A percentile compares a stretch with the other conserved stretches of the same genome.
Evolutionary conservation across 768 basidiomycete genomes (phyloP).

Genomic region (Leccinum barrowsii): DNA sequence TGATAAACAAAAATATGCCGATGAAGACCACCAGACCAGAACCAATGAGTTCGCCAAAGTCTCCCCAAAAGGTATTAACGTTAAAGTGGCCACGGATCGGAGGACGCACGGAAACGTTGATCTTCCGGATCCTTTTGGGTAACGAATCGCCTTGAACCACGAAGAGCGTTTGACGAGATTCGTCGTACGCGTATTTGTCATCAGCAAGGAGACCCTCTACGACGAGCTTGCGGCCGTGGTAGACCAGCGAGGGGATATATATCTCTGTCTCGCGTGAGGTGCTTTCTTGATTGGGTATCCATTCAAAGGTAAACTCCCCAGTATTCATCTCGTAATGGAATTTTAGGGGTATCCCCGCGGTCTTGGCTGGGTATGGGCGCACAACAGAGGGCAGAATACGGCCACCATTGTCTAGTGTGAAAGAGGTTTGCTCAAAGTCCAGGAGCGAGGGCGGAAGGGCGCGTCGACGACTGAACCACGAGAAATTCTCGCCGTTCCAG

Average conservation of each 20-base stretch:
- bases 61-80: constrained; percentile 66
- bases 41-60: constrained; percentile 38
- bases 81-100: constrained; percentile 47
- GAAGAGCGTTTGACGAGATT: constrained; percentile 69
- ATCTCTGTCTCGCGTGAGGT: constrained; percentile 74
- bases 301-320: constrained; percentile 62
- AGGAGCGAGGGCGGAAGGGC: constrained; percentile 54
- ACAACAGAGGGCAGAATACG: constrained; percentile 77
- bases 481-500: constrained; percentile 98
- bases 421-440: constrained; percentile 55
- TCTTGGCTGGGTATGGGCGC: constrained; percentile 89
- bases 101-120: constrained; percentile 56
- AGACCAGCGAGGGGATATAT: constrained; percentile 65
- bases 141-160: constrained; percentile 45
- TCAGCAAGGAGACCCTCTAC: constrained; percentile 52
- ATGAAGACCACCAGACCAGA: constrained; percentile 33
- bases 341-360: constrained; percentile 74
- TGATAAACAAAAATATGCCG: constrained; percentile 29
- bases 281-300: constrained; percentile 37
- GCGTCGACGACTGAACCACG: constrained; percentile 76
- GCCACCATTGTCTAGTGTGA: constrained; percentile 79
- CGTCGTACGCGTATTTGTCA: constrained; percentile 59
- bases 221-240: constrained; percentile 52
- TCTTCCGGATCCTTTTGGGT: constrained; percentile 45
- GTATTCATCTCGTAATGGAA: constrained; percentile 79